Evolutionary conservation across 768 basidiomycete genomes (phyloP), one percentile per base, ranked within the genome.

Genomic region (Saitozyma sp.): DNA sequence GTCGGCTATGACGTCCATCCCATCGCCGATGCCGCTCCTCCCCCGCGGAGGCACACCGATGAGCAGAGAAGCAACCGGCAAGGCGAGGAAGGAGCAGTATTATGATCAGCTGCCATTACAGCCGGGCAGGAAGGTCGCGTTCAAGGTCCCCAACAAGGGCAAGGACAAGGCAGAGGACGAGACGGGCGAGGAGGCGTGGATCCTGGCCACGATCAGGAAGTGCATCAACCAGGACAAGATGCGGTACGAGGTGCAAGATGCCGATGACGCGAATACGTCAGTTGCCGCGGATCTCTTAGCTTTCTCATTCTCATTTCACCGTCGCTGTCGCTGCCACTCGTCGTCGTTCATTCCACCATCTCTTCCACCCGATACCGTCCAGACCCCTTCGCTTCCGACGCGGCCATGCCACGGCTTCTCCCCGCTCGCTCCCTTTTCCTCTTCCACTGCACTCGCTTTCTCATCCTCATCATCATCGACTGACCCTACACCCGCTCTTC

Each of bases 201-300:
- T 83, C 54, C 61, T 82, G 56, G 81, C 80, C 1, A 67, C 68
- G n/a, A 66, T 83, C 37, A 65, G 77, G 38, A 58, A 54, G 29
- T 78, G 70, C 63, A 67, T 80, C 17, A 57, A 63, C 3, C 66
- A 65, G 29, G 82, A 82, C 61, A 78, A 75, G 75, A 78, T 72
- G 68, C 76, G 79, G 50, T 82, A 82, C 59, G 74, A 74, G 9
- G 81, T 82, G 1, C 63, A 75, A 37, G 82, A 82, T 68, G 77
- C 75, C 16, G 81, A 82, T 56, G 75, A 76, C 57, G 74, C 71
- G 7, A 67, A 43, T 60, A 65, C 49, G 69, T 69, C 29, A 29
- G 29, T 29, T 5, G 29, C 29, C 29, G 29, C 29, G 29, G 29
- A 2, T 29, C 29, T 29, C 29, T 29, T 29, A 2, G 29, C 29